A percentile compares a stretch with the other conserved stretches of the same genome.
phyloP scores from a whole-genome alignment of 2,329 filamentous ascomycete genomes.

The Calonectria pseudoreteaudii region DNA sequence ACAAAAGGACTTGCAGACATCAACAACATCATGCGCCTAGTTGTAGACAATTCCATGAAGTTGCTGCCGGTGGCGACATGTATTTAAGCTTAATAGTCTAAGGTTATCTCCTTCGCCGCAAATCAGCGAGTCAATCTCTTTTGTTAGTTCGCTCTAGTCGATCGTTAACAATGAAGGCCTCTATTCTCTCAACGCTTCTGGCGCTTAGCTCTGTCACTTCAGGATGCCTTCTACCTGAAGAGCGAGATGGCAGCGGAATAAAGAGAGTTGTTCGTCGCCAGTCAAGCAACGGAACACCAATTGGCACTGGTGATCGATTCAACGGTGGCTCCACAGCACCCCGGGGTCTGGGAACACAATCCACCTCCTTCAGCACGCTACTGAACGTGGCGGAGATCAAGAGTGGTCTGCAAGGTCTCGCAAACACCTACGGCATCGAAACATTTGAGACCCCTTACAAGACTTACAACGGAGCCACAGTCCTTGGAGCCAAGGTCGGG shows the following conservation, averaged over 20 bases:
- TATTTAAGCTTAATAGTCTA: background rate
- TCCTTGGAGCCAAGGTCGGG: conserved; percentile 55
- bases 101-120: background rate
- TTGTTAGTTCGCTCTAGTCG: background rate
- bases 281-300: conserved; percentile 19
- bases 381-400: conserved; percentile 27
- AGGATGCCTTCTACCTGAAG: conserved; percentile 25
- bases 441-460: conserved; percentile 54
- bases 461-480: conserved; percentile 55
- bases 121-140: background rate
- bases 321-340: conserved; percentile 15
- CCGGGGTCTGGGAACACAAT: conserved; percentile 57
- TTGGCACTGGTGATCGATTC: conserved; percentile 27
- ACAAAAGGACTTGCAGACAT: background rate
- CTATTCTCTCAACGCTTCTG: conserved; percentile 6
- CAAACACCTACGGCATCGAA: conserved; percentile 13
- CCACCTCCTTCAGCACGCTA: conserved; percentile 60
- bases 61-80: background rate
- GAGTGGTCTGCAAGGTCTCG: conserved; percentile 22
- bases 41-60: background rate
- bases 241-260: conserved; percentile 10
- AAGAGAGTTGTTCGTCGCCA: conserved; percentile 22
- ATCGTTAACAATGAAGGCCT: conserved; percentile 14
- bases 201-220: conserved; percentile 10
- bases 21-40: background rate